Percentiles rank a stretch among this genome's conserved stretches.
Evolutionary conservation across 306 rosid species (phyloP).

Genomic region (Cucumis melo): DNA sequence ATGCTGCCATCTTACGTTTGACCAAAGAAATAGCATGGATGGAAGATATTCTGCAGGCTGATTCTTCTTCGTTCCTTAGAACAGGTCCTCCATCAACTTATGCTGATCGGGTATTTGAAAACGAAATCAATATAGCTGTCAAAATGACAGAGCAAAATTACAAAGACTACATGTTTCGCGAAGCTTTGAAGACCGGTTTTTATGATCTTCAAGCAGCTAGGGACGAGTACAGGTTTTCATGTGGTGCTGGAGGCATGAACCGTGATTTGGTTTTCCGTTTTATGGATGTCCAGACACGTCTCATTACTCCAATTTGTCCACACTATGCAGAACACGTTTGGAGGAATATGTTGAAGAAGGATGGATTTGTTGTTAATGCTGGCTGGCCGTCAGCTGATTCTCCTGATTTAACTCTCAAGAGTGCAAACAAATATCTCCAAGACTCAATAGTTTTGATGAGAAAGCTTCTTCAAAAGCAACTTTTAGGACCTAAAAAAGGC

Average conservation of each 20-base stretch:
- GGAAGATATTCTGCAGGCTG: slow-evolving; percentile 60
- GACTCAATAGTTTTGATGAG: slow-evolving; percentile 68
- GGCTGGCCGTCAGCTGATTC: slow-evolving; percentile 80
- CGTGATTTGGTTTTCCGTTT: slow-evolving; percentile 53
- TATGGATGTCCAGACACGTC: slow-evolving; percentile 93
- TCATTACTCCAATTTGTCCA: slow-evolving; percentile 79
- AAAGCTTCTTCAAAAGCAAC: slow-evolving; percentile 82
- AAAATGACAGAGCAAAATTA: slow-evolving; percentile 64
- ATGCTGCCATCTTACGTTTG: slow-evolving; percentile 75
- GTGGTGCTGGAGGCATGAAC: slow-evolving; percentile 65
- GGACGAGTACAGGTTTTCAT: slow-evolving; percentile 81
- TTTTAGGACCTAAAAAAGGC: slow-evolving; percentile 51
- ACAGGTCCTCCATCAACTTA: slow-evolving; percentile 64
- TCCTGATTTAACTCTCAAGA: slow-evolving; percentile 62
- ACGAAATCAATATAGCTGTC: slow-evolving; percentile 75
- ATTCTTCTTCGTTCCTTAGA: slow-evolving; percentile 54
- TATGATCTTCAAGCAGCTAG: slow-evolving; percentile 83
- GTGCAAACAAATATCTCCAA: slow-evolving; percentile 73
- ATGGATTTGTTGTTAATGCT: slow-evolving; percentile 70
- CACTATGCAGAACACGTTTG: slow-evolving; percentile 83
- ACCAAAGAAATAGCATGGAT: slow-evolving; percentile 81
- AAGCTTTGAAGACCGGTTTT: slow-evolving; percentile 83
- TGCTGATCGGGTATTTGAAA: slow-evolving; percentile 69
- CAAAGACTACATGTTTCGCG: slow-evolving; percentile 65
- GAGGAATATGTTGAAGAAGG: slow-evolving; percentile 69